Base-by-base conservation (phyloP, 768 basidiomycete genomes). In the Calvatia gigantea region DNA sequence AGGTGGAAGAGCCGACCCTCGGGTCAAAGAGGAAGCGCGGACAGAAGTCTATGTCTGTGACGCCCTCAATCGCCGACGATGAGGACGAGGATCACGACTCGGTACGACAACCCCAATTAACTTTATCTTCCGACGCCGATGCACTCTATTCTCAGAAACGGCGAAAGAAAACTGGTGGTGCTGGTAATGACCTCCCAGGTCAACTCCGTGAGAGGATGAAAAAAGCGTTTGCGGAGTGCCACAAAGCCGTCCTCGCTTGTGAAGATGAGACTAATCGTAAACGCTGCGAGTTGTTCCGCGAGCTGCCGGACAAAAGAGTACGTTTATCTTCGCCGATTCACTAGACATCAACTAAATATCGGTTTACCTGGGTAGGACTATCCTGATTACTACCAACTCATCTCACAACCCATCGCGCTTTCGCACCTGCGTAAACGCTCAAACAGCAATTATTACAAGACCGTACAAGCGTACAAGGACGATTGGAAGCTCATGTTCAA, bases 401-500 rank as follows among this genome's bases (percentile, higher is more conserved):
- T 99, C 72, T 76, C 74, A 2, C 80, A 84, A 44, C 96, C 96
- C 2, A 98, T 99, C 64, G 87, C 91, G 23, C 80, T 99, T 58
- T 86, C 89, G 19, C 82, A 85, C 55, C 87, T 98, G 63, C 87
- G 89, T 51, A 94, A 94, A 65, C 86, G 88, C 8, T 76, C 80
- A 46, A 82, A 75, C 48, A 74, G 78, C 53, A 76, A 78, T 42
- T 76, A 80, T 54, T 93, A 94, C 76, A 92, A 91, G 76, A 83
- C 71, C 35, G 82, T 94, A 32, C 73, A 80, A 31, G 75, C 81
- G 54, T 94, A 85, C 73, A 76, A 81, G 55, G 82, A 84, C 43
- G 93, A 96, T 69, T 93, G 88, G 85, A 80, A 81, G 61, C 80
- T 94, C 54, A 94, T 99, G 89, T 98, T 95, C 70, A 80, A 84